Conservation (phyloP, 140 eudicot species). For the Anethum foeniculum region DNA sequence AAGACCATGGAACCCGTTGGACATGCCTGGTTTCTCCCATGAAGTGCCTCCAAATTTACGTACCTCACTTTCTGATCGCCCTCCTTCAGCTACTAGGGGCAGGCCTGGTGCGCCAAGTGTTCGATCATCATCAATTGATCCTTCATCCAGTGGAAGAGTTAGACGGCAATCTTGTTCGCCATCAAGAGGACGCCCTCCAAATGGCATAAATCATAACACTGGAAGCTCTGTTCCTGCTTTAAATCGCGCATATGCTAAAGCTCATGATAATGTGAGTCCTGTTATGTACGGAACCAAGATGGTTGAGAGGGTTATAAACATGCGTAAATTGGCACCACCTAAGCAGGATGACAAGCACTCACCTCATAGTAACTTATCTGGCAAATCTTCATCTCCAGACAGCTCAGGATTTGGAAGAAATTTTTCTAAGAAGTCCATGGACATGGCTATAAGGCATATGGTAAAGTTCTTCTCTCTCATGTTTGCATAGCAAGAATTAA, state of each 20-base stretch:
- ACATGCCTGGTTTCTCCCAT: constrained; percentile 89
- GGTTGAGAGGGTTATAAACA: constrained; percentile 88
- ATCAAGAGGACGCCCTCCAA: constrained; percentile 82
- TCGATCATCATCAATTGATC: constrained; percentile 82
- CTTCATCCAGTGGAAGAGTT: constrained; percentile 53
- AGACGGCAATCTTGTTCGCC: constrained; percentile 97
- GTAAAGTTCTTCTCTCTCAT: constrained; percentile 34
- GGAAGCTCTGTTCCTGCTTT: constrained; percentile 96
- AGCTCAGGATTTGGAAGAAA: constrained; percentile 88
- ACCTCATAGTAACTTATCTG: constrained; percentile 75
- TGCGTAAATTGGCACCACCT: constrained; percentile 92
- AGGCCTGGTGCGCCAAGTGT: constrained; percentile 75
- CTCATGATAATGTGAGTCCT: constrained; percentile 73
- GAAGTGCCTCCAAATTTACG: constrained; percentile 89
- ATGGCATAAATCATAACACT: constrained; percentile 40
- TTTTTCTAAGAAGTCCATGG: constrained; percentile 81
- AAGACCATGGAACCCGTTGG: constrained; percentile 89
- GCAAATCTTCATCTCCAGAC: constrained; percentile 86
- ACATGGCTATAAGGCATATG: constrained; percentile 99
- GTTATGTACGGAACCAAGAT: constrained; percentile 75
- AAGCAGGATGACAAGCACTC: constrained; percentile 84
- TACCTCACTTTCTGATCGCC: constrained; percentile 74
- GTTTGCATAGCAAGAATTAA: background rate
- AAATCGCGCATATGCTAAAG: constrained; percentile 73
- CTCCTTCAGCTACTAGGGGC: constrained; percentile 77